Evolutionary conservation across 2,329 filamentous ascomycete genomes (phyloP).

Genomic region (Zymoseptoria ardabiliae): DNA sequence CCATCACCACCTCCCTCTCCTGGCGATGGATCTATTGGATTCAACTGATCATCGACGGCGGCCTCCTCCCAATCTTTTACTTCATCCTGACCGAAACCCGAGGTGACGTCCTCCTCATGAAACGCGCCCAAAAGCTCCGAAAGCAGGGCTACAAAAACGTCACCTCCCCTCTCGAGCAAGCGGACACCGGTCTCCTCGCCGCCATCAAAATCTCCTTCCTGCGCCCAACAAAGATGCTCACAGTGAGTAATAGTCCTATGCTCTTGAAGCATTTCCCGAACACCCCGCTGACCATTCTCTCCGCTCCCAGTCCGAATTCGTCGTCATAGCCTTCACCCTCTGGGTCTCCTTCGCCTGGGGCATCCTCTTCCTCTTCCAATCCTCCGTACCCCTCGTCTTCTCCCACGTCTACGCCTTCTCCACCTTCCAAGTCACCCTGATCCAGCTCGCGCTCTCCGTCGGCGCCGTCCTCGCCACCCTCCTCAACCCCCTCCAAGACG

Average conservation of each 20-base stretch:
- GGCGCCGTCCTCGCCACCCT: conserved; percentile 36
- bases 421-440: conserved; percentile 33
- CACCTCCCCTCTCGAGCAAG: conserved; percentile 20
- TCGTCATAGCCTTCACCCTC: conserved; percentile 28
- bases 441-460: conserved; percentile 35
- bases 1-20: conserved; percentile 18
- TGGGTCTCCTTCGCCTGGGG: conserved; percentile 38
- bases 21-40: conserved; percentile 30
- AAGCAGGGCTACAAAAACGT: conserved; percentile 16
- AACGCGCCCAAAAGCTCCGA: conserved; percentile 14
- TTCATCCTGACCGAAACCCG: conserved; percentile 33
- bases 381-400: conserved; percentile 36
- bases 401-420: conserved; percentile 29
- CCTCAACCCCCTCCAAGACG: conserved; percentile 29
- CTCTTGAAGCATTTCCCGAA: no score
- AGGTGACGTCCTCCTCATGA: conserved; percentile 34
- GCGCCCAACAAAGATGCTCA: conserved; percentile 23
- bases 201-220: conserved; percentile 23
- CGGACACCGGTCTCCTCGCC: conserved; percentile 13
- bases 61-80: conserved; percentile 23
- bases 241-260: not conserved
- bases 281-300: no score
- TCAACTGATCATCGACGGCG: conserved; percentile 28
- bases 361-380: conserved; percentile 40
- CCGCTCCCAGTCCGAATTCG: not conserved